phyloP scores from a whole-genome alignment of 192 early-diverging fungal genomes.

The Umbelopsis ramanniana region DNA sequence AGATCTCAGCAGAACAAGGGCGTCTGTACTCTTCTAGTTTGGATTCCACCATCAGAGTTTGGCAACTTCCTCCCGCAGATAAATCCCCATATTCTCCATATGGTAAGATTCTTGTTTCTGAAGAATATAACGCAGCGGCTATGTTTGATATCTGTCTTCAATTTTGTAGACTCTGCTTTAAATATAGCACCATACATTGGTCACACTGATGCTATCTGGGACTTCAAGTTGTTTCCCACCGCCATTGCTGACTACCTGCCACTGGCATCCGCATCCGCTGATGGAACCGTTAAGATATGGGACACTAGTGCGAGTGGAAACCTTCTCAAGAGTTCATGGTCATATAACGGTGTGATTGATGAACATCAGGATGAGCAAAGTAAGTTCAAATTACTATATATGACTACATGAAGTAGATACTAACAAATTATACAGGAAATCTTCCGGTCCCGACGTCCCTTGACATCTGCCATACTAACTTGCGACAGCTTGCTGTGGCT shows the following conservation, averaged over 20 bases:
- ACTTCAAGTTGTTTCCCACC: slow-evolving; percentile 69
- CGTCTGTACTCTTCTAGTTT: slow-evolving; percentile 71
- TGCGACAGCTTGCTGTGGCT: slow-evolving; percentile 63
- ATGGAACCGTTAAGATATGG: slow-evolving; percentile 85
- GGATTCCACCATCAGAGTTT: slow-evolving; percentile 75
- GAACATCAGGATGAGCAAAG: slow-evolving; percentile 6
- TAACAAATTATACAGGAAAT: background rate
- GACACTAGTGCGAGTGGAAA: slow-evolving; percentile 55
- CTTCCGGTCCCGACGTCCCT: slow-evolving; percentile 64
- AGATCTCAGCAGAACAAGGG: slow-evolving; percentile 60
- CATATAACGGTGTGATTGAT: slow-evolving; percentile 41
- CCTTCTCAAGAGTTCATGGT: slow-evolving; percentile 54
- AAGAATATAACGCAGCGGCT: too few relatives aligned
- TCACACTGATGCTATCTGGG: slow-evolving; percentile 89
- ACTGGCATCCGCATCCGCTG: slow-evolving; percentile 76
- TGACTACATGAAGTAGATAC: too few relatives aligned
- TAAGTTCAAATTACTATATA: background rate
- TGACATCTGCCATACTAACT: slow-evolving; percentile 66
- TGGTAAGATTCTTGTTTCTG: slow-evolving; percentile 33
- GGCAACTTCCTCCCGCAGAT: slow-evolving; percentile 59
- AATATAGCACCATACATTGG: slow-evolving; percentile 69
- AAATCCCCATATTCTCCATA: slow-evolving; percentile 59
- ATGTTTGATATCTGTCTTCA: background rate
- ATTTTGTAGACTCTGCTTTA: slow-evolving; percentile 48
- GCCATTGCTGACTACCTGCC: slow-evolving; percentile 47